Evolutionary conservation across 805 yeast species (phyloP), one percentile per base, ranked within the genome.

Genomic region (Ogataea philodendri): DNA sequence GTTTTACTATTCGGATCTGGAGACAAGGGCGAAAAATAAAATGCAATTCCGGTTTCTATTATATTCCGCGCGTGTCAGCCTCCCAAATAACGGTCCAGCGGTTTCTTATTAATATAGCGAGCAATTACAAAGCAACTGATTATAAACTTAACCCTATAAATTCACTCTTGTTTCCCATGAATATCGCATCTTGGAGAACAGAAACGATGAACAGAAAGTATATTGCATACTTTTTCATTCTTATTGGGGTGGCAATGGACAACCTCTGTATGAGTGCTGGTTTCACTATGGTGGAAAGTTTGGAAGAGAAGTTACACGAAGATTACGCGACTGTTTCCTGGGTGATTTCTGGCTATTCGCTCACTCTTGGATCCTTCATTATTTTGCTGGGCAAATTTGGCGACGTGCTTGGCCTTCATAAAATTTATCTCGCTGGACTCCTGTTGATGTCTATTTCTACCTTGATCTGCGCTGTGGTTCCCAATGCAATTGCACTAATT

Each of bases 351-450:
- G 64, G 67, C 0, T 70, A 69, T 49, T 64, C 72, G 1, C 45
- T 70, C 10, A 67, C 74, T 0, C 46, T 69, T 15, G 72, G 72
- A 7, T 57, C 72, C 1, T 69, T 69, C 43, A 69, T 69, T 22
- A 58, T 69, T 23, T 28, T 67, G 3, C 54, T 62, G 32, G 74
- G 76, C 14, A 65, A 67, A 35, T 21, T 68, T 2, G 64, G 64
- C 5, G 74, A 69, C 47, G 54, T 66, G 6, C 21, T 67, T 2
- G 74, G 75, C 10, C 62, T 64, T 6, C 56, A 65, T 17, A 41
- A 36, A 14, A 49, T 64, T 4, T 65, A 57, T 37, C 22, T 51
- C 5, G 5, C 39, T 14, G 57, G 59, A 11, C n/a, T 44, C 7
- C 15, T 35, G 2, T 15, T 43, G 8, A 32, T 52, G 32, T 29